Base-by-base conservation (phyloP, 768 basidiomycete genomes). In the Trametes cubensis region DNA sequence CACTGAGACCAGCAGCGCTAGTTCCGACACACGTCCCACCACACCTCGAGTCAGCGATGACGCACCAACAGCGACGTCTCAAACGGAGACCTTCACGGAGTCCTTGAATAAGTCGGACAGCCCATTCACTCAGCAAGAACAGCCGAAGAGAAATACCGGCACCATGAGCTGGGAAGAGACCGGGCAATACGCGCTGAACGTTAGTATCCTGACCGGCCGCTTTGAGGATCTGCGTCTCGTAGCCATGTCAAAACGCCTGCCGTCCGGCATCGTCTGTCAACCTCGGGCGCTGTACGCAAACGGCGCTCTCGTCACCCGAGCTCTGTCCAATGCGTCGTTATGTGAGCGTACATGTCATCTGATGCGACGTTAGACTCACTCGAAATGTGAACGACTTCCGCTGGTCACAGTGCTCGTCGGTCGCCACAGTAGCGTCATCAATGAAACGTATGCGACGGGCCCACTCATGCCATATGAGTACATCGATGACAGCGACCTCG, bases 401-500 rank as follows among this genome's bases (percentile, higher is more conserved):
- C 2, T 34, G 34, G 25, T 20, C 10, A 14, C 4, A 41, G 10
- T 15, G 51, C n/a, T 11, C 8, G 18, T 7, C 13, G 18, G 51
- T 21, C 6, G 23, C 8, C 5, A n/a, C 30, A 39, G 17, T 18
- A 30, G 30, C 7, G 30, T 20, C 14, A 17, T 38, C 5, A 11
- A 21, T 26, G 21, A 14, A 6, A 11, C 23, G 2, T 21, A n/a
- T 18, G 20, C 23, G 11, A 13, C 4, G 26, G 8, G 6, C 23
- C 0, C 8, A 23, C 20, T 15, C 20, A 61, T 58, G 15, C 53
- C 55, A 11, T 65, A 67, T 17, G 63, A 55, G n/a, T 69, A 64
- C 34, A 48, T 53, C 25, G 62, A 54, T 3, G 68, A 69, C 25
- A 69, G 68, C 52, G 68, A 67, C 55, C 53, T 69, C 18, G 65